Evolutionary conservation across 225 moss, liverwort and hornwort genomes (phyloP).

Genomic region (Neckera pumila): DNA sequence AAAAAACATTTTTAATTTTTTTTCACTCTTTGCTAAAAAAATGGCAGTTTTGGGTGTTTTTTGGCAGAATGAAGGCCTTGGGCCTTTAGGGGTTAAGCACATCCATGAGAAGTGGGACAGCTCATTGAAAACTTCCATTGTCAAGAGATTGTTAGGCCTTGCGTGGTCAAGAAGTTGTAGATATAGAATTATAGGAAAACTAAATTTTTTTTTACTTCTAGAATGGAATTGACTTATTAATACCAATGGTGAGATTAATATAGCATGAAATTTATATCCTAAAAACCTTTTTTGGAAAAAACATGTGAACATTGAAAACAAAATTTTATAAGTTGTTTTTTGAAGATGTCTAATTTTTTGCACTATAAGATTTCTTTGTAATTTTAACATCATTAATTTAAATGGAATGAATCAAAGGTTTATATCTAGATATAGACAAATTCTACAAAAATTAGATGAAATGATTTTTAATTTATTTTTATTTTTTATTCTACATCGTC

Average conservation of each 20-base stretch:
- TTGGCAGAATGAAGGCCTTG: too few species aligned
- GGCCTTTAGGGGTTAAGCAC: too few species aligned
- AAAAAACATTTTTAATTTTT: too few species aligned
- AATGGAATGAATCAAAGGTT: not conserved
- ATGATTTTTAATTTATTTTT: not conserved
- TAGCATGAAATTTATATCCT: not conserved
- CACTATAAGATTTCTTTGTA: not conserved
- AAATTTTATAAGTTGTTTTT: rapidly evolving
- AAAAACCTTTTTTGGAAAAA: not conserved
- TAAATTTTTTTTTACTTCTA: not conserved
- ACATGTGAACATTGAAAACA: too few species aligned
- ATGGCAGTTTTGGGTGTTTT: too few species aligned
- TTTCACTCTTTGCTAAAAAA: too few species aligned
- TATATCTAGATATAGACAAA: too few species aligned
- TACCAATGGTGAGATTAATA: not conserved
- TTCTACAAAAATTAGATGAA: not conserved
- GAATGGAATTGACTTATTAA: not conserved
- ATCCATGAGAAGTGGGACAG: too few species aligned
- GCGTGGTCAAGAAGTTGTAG: too few species aligned
- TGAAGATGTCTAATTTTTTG: not conserved
- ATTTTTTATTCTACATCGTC: rapidly evolving
- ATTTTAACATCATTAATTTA: too few species aligned
- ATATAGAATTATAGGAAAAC: not conserved
- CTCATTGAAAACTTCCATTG: too few species aligned
- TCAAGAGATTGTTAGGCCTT: too few species aligned